A percentile compares a stretch with the other conserved stretches of the same genome.
Evolutionary conservation across 2,329 filamentous ascomycete genomes (phyloP).

Genomic region (Fusarium miscanthi): DNA sequence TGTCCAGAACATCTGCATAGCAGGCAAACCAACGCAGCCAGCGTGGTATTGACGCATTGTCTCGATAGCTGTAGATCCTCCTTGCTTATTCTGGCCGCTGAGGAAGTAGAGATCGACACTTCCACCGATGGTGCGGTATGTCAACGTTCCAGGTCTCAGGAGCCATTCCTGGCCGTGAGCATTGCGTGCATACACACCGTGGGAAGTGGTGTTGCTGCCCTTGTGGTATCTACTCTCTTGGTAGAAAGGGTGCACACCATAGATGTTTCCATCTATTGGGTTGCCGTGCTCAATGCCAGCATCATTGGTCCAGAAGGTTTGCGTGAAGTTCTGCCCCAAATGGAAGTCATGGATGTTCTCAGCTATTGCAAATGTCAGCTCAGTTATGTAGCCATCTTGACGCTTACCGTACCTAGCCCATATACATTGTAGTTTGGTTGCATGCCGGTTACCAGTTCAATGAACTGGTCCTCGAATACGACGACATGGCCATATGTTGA

Average conservation of each 20-base stretch:
- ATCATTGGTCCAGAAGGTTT: slow-evolving; percentile 1
- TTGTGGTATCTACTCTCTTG: not conserved
- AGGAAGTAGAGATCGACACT: not conserved
- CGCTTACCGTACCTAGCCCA: not conserved
- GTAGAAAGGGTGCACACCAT: not conserved
- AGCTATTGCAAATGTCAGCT: not conserved
- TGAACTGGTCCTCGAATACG: not conserved
- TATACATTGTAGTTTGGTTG: not conserved
- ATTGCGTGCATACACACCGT: not conserved
- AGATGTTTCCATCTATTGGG: not conserved
- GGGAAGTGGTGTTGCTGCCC: not conserved
- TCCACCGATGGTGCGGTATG: not conserved
- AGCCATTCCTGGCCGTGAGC: not conserved
- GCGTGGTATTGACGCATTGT: not conserved
- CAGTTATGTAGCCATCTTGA: accelerated
- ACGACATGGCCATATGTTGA: not conserved
- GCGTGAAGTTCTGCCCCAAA: not conserved
- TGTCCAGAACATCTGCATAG: slow-evolving; percentile 6
- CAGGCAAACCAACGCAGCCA: not conserved
- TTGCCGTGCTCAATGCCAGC: not conserved
- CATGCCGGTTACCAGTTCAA: not conserved
- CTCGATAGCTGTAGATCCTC: not conserved
- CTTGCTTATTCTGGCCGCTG: not conserved
- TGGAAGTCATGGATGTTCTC: slow-evolving; percentile 4
- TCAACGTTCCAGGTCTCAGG: not conserved